Base-by-base conservation (phyloP, 805 yeast genomes). In the Yarrowia phangngaensis region DNA sequence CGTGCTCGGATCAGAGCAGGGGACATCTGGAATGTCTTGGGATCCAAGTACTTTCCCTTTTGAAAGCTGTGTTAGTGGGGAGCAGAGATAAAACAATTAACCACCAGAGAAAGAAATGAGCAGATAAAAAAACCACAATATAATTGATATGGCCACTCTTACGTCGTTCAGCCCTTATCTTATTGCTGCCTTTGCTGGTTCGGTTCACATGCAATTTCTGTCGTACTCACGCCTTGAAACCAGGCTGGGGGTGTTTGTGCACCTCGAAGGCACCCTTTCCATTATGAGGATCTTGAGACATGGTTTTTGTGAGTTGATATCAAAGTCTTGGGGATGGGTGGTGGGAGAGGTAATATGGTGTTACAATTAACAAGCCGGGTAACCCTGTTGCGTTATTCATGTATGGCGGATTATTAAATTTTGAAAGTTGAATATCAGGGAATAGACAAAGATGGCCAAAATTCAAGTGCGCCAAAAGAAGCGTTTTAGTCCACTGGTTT, bases 1-100 rank as follows among this genome's bases (percentile, higher is more conserved):
- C 97, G 77, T 36, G 95, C 96, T 55, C 97, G 74, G 56, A 86
- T 72, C 73, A 90, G 79, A 5, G 96, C 95, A 12, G 95, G 95
- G 1, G 96, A 85, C 90, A 88, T 88, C 61, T 82, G 82, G 67
- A 77, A 82, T 24, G 89, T 84, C 55, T 70, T 69, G 31, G 50
- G 50, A 20, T 32, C 40, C 11, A 12, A 23, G 31, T 45, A 45
- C 32, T 45, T 45, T 19, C 50, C 32, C 26, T 24, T 45, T 23
- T 24, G 31, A 40, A 45, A 45, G 13, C 50, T 45, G 19, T 13
- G 49, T 22, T 48, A 48, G 50, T 23, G n/a, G n/a, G n/a, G n/a
- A n/a, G n/a, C n/a, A n/a, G n/a, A n/a, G n/a, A n/a, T n/a, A n/a
- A n/a, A n/a, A n/a, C n/a, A n/a, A n/a, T n/a, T n/a, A n/a, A n/a